phyloP scores from a whole-genome alignment of 1,139 yeast genomes.

The Hansenula anomala region DNA sequence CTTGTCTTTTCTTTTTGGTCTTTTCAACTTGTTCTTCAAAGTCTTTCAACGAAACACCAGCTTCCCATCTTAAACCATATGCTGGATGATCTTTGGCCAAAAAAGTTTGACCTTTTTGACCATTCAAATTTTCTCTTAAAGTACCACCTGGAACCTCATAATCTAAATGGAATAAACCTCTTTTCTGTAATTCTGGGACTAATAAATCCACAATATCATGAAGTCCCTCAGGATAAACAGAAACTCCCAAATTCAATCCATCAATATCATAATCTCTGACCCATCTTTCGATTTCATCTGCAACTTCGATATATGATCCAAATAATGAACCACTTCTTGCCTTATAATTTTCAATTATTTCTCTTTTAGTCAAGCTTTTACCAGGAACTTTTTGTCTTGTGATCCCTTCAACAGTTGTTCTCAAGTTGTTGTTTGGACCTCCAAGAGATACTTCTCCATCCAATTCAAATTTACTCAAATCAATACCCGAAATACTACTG shows the following conservation, averaged over 20 bases:
- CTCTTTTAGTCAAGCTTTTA: conserved; percentile 1
- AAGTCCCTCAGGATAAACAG: conserved; percentile 25
- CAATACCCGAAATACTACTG: not conserved
- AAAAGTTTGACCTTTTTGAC: not conserved
- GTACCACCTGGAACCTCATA: conserved; percentile 20
- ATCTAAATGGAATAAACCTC: conserved; percentile 26
- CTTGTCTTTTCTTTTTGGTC: not conserved
- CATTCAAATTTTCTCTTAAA: not conserved
- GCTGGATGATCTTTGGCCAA: not conserved
- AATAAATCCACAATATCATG: conserved; percentile 28
- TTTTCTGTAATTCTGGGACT: conserved; percentile 26
- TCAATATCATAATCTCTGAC: conserved; percentile 27
- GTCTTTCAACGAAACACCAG: not conserved
- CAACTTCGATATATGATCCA: conserved; percentile 27
- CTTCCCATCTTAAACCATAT: not conserved
- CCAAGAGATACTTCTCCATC: not conserved
- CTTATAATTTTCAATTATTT: conserved; percentile 1
- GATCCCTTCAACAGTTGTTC: conserved; percentile 5
- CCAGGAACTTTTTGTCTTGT: conserved; percentile 2
- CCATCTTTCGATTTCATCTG: conserved; percentile 27
- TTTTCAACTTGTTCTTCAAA: not conserved
- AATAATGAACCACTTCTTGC: conserved; percentile 9
- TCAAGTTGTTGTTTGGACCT: not conserved
- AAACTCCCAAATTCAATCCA: conserved; percentile 29
- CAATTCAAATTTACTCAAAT: not conserved